Conservation (phyloP, 2,329 filamentous ascomycete genomes). For the Colletotrichum lentis region DNA sequence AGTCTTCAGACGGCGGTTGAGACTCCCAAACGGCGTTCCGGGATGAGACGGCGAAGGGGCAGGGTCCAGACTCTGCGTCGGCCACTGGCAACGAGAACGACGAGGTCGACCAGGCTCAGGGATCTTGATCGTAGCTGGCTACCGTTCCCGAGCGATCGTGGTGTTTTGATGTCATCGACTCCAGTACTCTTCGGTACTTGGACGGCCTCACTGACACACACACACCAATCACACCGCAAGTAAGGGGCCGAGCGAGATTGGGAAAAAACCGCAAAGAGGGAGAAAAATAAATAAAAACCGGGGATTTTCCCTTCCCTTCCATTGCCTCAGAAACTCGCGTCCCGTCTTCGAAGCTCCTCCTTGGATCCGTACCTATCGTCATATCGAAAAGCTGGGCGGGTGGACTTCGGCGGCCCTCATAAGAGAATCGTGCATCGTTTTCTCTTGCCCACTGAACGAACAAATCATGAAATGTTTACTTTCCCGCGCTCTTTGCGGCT, state of each 20-base stretch:
- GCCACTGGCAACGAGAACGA: background rate
- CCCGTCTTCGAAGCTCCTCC: background rate
- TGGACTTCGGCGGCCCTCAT: constrained; percentile 7
- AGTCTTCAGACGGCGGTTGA: constrained; percentile 22
- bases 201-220: constrained; percentile 5
- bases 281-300: background rate
- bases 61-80: background rate
- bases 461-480: no score
- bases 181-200: constrained; percentile 32
- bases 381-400: background rate
- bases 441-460: background rate
- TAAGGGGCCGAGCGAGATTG: background rate
- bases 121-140: constrained; percentile 1
- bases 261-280: background rate
- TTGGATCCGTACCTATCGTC: background rate
- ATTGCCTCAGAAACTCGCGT: background rate
- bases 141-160: constrained; percentile 20
- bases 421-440: background rate
- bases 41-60: constrained; percentile 5
- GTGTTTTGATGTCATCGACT: constrained; percentile 35
- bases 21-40: constrained; percentile 1
- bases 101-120: background rate
- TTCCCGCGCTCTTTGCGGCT: background rate
- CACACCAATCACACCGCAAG: constrained; percentile 11
- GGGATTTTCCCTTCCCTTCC: background rate